Base-by-base conservation (phyloP, 1,284 basidiomycete genomes). In the Boletus semigastroideus region DNA sequence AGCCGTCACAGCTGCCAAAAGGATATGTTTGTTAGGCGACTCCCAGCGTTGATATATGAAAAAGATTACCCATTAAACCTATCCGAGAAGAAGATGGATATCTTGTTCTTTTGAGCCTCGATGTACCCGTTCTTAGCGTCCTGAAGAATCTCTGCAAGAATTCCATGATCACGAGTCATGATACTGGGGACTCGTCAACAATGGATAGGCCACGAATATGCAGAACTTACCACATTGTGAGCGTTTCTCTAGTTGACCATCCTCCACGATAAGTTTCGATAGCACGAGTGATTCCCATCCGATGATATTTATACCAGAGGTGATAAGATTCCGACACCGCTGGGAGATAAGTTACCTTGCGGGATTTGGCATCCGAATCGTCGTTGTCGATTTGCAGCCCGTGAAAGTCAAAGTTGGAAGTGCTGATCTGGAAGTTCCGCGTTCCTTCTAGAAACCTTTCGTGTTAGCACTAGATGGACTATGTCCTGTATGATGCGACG, bases 21-120 rank as follows among this genome's bases (percentile, higher is more conserved):
- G 37, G 11, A 42, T 11, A 7, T 30, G 17, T 39, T 59, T 11
- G 52, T 33, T 2, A 48, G 11, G 46, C 13, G 2, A 2, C 13
- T 31, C 10, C 1, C 1, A 44, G 16, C 1, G 14, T 5, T 13
- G 22, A 34, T 39, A 17, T 25, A 17, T 25, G 25, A 41, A 44
- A 8, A 9, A 14, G 44, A 17, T 38, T 58, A 78, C 74, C 67
- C 64, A 46, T 79, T 72, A 60, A 53, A 77, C 72, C 68, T 67
- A 49, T 80, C 76, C 3, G 80, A 78, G n/a, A 78, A 73, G 56
- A 76, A 84, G 37, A 87, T 74, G 9, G 76, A 75, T 46, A 87
- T 80, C 40, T 69, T 72, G 57, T 83, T 70, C 49, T 79, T 72
- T 60, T 81, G 75, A 4, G 79, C 76, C 10, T 74, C 71, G 33